Base-by-base conservation (phyloP, 306 rosid genomes). In the Rosa persica region DNA sequence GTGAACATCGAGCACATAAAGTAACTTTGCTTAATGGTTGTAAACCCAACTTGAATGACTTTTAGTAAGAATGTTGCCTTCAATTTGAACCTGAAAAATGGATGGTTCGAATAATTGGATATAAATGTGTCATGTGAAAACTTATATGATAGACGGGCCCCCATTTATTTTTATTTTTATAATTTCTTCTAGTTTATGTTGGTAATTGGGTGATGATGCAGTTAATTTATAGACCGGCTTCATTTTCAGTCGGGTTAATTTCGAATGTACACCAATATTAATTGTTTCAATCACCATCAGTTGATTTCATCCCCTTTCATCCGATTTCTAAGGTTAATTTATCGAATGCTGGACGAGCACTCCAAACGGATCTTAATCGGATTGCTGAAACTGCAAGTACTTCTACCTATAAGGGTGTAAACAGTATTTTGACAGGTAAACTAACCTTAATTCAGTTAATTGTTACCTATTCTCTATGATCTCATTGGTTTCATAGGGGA, bases 301-400 rank as follows among this genome's bases (percentile, higher is more conserved):
- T 61, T 25, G 38, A 61, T 12, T 25, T 12, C 67, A 23, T 61
- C 40, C 4, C 20, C 40, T 9, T 10, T 3, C 13, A 57, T 57
- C 34, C 9, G 34, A 57, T 57, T 9, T 57, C 15, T 57, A 4
- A 60, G 67, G 67, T 22, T 12, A 60, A 25, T 60, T 30, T 61
- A 12, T 61, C 67, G 1, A 61, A 61, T 10, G 4, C 67, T 5
- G 67, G 67, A 13, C 38, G 67, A 61, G 67, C 67, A 61, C 39
- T 61, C 67, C 67, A 61, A 61, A 61, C 9, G 36, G 67, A 61
- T 25, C 40, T 61, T 27, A 61, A 61, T 61, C 67, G 67, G 17
- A 11, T 61, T 12, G 67, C 67, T 27, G 39, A 27, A 12, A 25
- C 16, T 27, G 39, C 67, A 27, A 5, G 27, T 27, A 61, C 67